Evolutionary conservation across 257 asterid genomes (phyloP).

Genomic region (Nicotiana attenuata): DNA sequence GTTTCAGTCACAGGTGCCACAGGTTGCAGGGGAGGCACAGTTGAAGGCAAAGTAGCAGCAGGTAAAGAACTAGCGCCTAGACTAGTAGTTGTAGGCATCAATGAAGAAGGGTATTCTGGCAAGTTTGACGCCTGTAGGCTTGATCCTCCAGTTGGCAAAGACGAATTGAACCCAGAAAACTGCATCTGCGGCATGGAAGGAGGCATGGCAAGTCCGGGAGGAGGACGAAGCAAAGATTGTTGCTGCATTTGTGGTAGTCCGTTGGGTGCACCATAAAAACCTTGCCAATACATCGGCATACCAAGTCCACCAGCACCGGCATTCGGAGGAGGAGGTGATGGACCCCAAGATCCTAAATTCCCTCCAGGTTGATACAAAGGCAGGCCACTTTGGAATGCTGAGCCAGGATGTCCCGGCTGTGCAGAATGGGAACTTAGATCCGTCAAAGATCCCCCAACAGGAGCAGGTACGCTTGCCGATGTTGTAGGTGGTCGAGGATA

Average conservation of each 20-base stretch:
- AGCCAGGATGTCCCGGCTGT: conserved; percentile 60
- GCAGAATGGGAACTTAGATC: conserved; percentile 60
- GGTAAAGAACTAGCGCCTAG: conserved; percentile 45
- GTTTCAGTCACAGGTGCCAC: conserved; percentile 42
- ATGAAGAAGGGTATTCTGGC: conserved; percentile 47
- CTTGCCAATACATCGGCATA: conserved; percentile 97
- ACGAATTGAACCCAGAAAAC: conserved; percentile 54
- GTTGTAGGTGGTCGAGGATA: conserved; percentile 60
- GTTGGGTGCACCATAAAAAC: conserved; percentile 78
- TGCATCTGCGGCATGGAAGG: conserved; percentile 85
- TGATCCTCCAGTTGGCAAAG: conserved; percentile 46
- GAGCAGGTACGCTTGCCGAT: conserved; percentile 61
- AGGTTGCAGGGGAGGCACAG: conserved; percentile 47
- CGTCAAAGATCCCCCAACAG: conserved; percentile 42
- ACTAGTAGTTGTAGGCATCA: conserved; percentile 40
- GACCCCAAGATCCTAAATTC: conserved; percentile 79
- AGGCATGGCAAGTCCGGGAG: conserved; percentile 67
- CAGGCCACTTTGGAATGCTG: conserved; percentile 55
- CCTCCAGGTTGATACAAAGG: conserved; percentile 96
- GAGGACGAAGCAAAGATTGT: conserved; percentile 78
- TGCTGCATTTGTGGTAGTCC: conserved; percentile 62
- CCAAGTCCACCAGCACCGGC: conserved; percentile 60
- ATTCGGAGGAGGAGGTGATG: conserved; percentile 64
- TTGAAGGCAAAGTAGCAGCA: conserved; percentile 43
- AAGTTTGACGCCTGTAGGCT: conserved; percentile 44